phyloP scores from a whole-genome alignment of 768 basidiomycete genomes.

The Collybiopsis luxurians region DNA sequence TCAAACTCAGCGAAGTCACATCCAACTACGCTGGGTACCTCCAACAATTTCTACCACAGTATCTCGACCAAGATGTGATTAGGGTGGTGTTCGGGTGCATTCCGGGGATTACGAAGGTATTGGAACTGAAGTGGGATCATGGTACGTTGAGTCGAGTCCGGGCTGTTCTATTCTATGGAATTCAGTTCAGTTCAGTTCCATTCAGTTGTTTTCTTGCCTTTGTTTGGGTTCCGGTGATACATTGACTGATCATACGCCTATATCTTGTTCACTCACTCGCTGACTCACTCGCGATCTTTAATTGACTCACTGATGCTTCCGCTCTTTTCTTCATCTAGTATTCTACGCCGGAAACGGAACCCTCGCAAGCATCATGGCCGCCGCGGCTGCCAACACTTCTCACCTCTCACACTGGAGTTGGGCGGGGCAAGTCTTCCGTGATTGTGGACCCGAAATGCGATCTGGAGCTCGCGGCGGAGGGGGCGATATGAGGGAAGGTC shows the following conservation, averaged over 20 bases:
- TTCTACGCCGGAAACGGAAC: constrained; percentile 46
- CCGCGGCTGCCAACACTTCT: constrained; percentile 54
- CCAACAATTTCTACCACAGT: constrained; percentile 49
- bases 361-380: constrained; percentile 47
- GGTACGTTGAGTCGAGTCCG: constrained; percentile 31
- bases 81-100: constrained; percentile 58
- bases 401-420: constrained; percentile 54
- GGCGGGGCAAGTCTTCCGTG: constrained; percentile 63
- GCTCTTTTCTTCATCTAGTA: constrained; percentile 14
- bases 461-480: constrained; percentile 57
- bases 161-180: not conserved
- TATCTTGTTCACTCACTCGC: too few species aligned
- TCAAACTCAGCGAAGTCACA: too few species aligned
- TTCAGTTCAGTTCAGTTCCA: too few species aligned
- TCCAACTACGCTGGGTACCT: constrained; percentile 49
- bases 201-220: too few species aligned
- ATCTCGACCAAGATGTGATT: constrained; percentile 52
- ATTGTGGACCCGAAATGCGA: constrained; percentile 71
- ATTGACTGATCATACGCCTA: too few species aligned
- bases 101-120: constrained; percentile 51
- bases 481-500: constrained; percentile 80
- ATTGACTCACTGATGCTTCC: too few species aligned
- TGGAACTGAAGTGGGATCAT: too few species aligned
- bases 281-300: too few species aligned
- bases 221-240: too few species aligned